phyloP scores from a whole-genome alignment of 441 rosid species.

The Monsonia emarginata region DNA sequence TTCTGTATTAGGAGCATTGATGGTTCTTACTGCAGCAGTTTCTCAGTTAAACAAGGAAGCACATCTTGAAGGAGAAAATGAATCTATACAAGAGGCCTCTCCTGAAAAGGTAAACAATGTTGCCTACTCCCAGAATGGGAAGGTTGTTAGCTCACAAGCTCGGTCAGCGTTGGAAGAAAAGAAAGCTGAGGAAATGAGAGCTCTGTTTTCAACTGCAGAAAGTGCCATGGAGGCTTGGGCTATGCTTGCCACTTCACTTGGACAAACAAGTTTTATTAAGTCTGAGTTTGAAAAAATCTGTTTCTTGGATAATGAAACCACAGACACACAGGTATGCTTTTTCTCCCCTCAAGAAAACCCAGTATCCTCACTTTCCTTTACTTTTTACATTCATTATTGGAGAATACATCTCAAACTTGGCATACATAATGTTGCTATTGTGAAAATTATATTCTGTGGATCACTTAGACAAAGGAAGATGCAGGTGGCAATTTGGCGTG shows the following conservation, averaged over 20 bases:
- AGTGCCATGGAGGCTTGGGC: slow-evolving; percentile 99
- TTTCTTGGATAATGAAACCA: slow-evolving; percentile 67
- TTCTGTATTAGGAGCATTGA: slow-evolving; percentile 72
- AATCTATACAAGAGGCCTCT: slow-evolving; percentile 16
- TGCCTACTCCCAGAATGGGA: slow-evolving; percentile 27
- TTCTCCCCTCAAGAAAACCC: background rate
- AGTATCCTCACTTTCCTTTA: background rate
- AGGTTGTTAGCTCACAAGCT: slow-evolving; percentile 31
- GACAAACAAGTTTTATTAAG: slow-evolving; percentile 90
- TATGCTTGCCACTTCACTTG: slow-evolving; percentile 86
- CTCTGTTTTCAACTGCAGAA: slow-evolving; percentile 74
- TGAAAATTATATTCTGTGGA: slow-evolving; percentile 8
- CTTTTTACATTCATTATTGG: background rate
- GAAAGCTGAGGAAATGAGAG: slow-evolving; percentile 75
- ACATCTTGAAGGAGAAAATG: slow-evolving; percentile 25
- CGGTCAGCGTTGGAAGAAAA: slow-evolving; percentile 42
- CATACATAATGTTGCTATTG: background rate
- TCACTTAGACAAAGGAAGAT: slow-evolving; percentile 22
- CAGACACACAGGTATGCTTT: slow-evolving; percentile 74
- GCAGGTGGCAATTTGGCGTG: slow-evolving; percentile 96
- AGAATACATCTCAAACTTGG: background rate
- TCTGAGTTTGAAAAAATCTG: slow-evolving; percentile 93
- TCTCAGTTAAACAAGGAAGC: slow-evolving; percentile 57
- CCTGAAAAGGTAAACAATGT: slow-evolving; percentile 18
- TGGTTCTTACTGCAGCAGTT: slow-evolving; percentile 70